Base-by-base conservation (phyloP, 2,329 filamentous ascomycete species). In the Gnomoniopsis smithogilvyi region DNA sequence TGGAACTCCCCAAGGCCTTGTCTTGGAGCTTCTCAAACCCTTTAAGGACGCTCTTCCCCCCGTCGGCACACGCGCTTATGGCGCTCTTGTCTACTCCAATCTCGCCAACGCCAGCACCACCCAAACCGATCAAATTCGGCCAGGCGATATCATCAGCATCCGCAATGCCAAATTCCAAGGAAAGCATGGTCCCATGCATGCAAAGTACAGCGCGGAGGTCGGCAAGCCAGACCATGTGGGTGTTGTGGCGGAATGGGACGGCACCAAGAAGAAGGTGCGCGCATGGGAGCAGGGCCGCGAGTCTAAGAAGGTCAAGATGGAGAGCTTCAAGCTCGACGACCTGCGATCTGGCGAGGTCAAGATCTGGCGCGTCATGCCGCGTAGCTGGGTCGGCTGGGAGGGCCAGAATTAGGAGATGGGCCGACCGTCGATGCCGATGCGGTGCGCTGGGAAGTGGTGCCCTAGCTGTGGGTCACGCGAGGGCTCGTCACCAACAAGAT, bases 251-350 rank as follows among this genome's bases (percentile, higher is more conserved):
- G 95, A 99, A 72, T 99, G 95, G 95, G 95, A 99, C 72, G 95
- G 95, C 3, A 96, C 92, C 45, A 96, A 97, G 84, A 96, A 96
- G 82, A 97, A 98, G 81, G 89, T 99, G 26, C 80, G 93, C 30
- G 93, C 89, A 1, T 98, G 92, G 91, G 95, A 98, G 73, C 95
- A 99, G 72, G 94, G 94, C 0, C 80, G 94, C 15, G 94, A 98
- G 78, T 93, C 87, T 72, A 94, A 90, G 74, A 98, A 97, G 79
- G 88, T 96, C 56, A 95, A 96, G 78, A 78, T 91, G 62, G 94
- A 98, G 79, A 96, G 92, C 75, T 98, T 94, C 77, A 91, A 93
- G 77, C 82, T 99, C 62, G 92, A 93, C 48, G 95, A 99, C 76
- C 70, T 99, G 72, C 84, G 91, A 70, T 94, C 89, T 73, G 95